These are phyloP conservation scores for Globisporangium yorkense DNA, from an alignment of 352 stramenopile genomes.

Conservation along the genomic window DNA sequence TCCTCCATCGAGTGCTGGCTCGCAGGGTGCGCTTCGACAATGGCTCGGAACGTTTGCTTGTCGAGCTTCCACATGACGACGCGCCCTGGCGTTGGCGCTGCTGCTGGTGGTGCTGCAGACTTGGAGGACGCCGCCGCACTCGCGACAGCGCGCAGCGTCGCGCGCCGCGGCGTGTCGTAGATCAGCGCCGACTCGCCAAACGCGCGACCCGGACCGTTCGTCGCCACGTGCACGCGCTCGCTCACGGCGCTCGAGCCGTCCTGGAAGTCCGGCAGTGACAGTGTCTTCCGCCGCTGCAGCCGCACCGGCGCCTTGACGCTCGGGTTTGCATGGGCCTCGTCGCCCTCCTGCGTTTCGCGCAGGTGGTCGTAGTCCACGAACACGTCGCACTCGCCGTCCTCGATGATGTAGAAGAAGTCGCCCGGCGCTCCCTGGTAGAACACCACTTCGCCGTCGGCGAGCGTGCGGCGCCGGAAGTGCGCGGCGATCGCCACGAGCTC, in stretches of 20 bases:
- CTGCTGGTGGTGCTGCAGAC: too few species aligned
- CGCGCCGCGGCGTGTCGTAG: constrained; percentile 77
- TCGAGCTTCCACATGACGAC: constrained; percentile 78
- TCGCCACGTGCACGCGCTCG: constrained; percentile 70
- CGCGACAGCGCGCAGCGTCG: constrained; percentile 43
- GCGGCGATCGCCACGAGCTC: constrained; percentile 49
- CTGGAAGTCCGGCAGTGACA: constrained; percentile 64
- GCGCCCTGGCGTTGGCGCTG: constrained; percentile 1
- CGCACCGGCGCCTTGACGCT: constrained; percentile 12
- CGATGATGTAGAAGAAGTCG: constrained; percentile 81
- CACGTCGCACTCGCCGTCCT: constrained; percentile 74
- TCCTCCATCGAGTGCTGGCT: constrained; percentile 79
- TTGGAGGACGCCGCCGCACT: background rate
- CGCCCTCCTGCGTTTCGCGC: constrained; percentile 29
- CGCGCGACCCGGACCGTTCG: constrained; percentile 67
- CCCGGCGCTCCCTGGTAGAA: constrained; percentile 79
- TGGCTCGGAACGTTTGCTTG: constrained; percentile 49
- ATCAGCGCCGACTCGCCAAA: constrained; percentile 84
- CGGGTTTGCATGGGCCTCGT: constrained; percentile 14
- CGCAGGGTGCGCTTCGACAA: constrained; percentile 53
- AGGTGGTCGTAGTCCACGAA: constrained; percentile 80
- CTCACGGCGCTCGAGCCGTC: constrained; percentile 52
- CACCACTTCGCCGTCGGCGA: constrained; percentile 63
- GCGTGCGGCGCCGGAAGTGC: constrained; percentile 49
- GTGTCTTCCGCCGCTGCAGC: constrained; percentile 62